Evolutionary conservation across 352 stramenopile genomes (phyloP), one percentile per base, ranked within the genome.

Genomic region (Phytophthora megakarya): DNA sequence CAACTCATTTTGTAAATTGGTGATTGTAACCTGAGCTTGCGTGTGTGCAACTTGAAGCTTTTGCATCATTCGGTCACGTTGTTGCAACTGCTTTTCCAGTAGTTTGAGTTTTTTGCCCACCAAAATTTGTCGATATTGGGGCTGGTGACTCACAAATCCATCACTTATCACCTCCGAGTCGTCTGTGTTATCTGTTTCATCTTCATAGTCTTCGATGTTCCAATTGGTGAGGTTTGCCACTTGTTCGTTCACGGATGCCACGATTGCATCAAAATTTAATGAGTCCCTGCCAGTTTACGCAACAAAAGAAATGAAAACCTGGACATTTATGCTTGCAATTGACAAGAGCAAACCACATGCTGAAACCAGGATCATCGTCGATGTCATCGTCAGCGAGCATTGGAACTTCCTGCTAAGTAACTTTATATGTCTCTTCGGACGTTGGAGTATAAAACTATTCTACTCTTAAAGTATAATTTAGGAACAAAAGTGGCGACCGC

Each of bases 91-190:
- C 43, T 83, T 82, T 33, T 86, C 74, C 47, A 82, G 62, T 28
- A 88, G 33, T 23, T 76, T 64, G 8, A 91, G 60, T 39, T 86
- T 85, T 62, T 89, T 88, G 26, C 61, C 61, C 28, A 89, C 64
- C 8, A 86, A 33, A 15, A 52, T 66, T 26, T 83, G 67, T 33
- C 76, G 68, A 15, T 80, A 79, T 21, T 72, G 61, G 5, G 67
- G 69, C 45, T 83, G 72, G 45, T 81, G 78, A 57, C 78, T 76
- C 44, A 81, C 33, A 39, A 89, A 88, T 3, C 69, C 72, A 2
- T 70, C 60, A 51, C 52, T 66, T 35, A 45, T 58, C 2, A 28
- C 35, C 16, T 66, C 62, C 3, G 19, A 60, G n/a, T 43, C 37
- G 32, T 68, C 44, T 55, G 9, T 16, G 2, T 56, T 35, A 13